These are phyloP conservation scores for Grosmannia huntii DNA, from an alignment of 2,329 filamentous ascomycete species.

Conservation along the genomic window DNA sequence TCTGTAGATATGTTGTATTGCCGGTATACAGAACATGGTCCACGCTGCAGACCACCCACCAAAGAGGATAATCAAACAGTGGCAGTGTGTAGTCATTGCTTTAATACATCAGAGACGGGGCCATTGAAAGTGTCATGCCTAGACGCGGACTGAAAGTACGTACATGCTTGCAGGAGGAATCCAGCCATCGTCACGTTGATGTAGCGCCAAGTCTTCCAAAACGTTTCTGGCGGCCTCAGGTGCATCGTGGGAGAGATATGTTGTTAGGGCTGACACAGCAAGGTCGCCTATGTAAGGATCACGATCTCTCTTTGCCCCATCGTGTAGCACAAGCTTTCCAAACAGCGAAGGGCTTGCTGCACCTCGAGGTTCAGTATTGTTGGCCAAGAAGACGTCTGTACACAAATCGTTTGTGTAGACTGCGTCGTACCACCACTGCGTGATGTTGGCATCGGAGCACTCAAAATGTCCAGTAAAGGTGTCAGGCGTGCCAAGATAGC, in stretches of 20 bases:
- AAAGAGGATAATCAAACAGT: slow-evolving; percentile 39
- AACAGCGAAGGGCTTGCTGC: slow-evolving; percentile 29
- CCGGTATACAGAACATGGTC: slow-evolving; percentile 38
- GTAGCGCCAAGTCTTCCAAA: slow-evolving; percentile 33
- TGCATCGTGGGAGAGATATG: slow-evolving; percentile 32
- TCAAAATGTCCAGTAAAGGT: slow-evolving; percentile 39
- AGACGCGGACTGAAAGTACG: slow-evolving; percentile 8
- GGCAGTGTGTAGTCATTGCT: slow-evolving; percentile 32
- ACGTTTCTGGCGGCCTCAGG: slow-evolving; percentile 30
- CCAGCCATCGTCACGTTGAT: slow-evolving; percentile 38
- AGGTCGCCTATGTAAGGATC: slow-evolving; percentile 41
- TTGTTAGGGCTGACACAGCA: slow-evolving; percentile 33
- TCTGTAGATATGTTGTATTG: slow-evolving; percentile 25
- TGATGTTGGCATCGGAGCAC: slow-evolving; percentile 34
- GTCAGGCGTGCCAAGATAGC: slow-evolving; percentile 32
- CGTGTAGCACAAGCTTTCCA: slow-evolving; percentile 33
- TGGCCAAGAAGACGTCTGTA: slow-evolving; percentile 30
- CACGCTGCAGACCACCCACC: slow-evolving; percentile 36
- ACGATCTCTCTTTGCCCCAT: slow-evolving; percentile 38
- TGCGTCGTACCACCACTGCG: slow-evolving; percentile 39
- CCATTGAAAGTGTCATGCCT: background rate
- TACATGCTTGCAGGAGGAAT: slow-evolving; percentile 41
- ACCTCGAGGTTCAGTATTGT: slow-evolving; percentile 35
- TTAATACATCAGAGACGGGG: background rate
- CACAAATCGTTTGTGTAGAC: slow-evolving; percentile 39